A percentile compares a stretch with the other conserved stretches of the same genome.
Evolutionary conservation across 495 filamentous ascomycete species (phyloP).

Genomic region (Venustampulla echinocandica): DNA sequence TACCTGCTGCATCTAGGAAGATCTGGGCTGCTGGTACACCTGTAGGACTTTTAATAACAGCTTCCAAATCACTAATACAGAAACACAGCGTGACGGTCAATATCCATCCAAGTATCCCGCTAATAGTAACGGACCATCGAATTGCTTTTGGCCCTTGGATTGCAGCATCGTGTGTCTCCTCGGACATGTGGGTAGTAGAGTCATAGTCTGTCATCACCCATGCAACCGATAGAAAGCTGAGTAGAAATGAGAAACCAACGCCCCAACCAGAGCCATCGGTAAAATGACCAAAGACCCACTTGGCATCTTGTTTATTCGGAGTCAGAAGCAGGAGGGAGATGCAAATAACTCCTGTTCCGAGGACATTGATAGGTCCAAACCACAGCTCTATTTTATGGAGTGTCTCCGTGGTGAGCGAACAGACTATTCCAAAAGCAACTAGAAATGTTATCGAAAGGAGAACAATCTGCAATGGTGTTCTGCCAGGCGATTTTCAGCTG

Average conservation of each 20-base stretch:
- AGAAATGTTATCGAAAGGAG: constrained; percentile 50
- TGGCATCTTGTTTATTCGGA: constrained; percentile 53
- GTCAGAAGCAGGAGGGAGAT: constrained; percentile 53
- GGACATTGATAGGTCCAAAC: constrained; percentile 66
- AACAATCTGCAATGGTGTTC: constrained; percentile 55
- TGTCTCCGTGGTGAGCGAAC: constrained; percentile 55
- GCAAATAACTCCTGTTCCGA: constrained; percentile 52
- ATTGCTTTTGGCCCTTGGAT: constrained; percentile 59
- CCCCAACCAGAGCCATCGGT: constrained; percentile 22
- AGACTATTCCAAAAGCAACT: constrained; percentile 50
- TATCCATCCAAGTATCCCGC: constrained; percentile 55
- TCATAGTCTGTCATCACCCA: constrained; percentile 77
- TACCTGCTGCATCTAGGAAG: constrained; percentile 59
- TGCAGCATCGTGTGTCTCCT: constrained; percentile 65
- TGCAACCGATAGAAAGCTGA: constrained; percentile 56
- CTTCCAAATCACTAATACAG: constrained; percentile 57
- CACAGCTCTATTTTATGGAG: constrained; percentile 57
- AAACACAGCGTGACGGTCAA: constrained; percentile 61
- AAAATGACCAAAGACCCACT: constrained; percentile 59
- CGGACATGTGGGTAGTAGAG: constrained; percentile 67
- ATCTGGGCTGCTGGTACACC: constrained; percentile 64
- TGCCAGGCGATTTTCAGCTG: constrained; percentile 28
- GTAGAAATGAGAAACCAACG: constrained; percentile 15
- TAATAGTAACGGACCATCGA: constrained; percentile 54
- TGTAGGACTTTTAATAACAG: constrained; percentile 50